phyloP scores from a whole-genome alignment of 768 basidiomycete species.

The Pleurotus tuber-regium region DNA sequence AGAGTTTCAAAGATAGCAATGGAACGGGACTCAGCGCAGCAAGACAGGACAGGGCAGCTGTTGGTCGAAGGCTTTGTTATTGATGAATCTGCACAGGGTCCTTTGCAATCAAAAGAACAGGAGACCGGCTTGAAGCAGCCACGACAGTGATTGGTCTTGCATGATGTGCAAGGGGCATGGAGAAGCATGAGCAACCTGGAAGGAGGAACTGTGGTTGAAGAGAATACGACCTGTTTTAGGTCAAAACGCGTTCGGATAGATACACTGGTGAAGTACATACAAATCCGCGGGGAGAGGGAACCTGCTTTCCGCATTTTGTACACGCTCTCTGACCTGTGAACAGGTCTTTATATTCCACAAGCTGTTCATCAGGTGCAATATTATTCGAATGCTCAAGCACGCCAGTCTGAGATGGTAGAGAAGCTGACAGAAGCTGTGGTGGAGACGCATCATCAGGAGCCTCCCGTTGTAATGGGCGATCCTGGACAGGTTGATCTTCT shows the following conservation, averaged over 20 bases:
- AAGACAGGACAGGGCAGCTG: conserved; percentile 34
- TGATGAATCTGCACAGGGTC: too few species aligned
- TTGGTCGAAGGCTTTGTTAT: conserved; percentile 25
- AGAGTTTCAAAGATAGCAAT: conserved; percentile 51
- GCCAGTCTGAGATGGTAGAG: neutral
- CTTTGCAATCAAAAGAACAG: conserved; percentile 42
- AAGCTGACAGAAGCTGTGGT: too few species aligned
- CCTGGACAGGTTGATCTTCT: conserved; percentile 14
- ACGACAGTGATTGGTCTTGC: conserved; percentile 44
- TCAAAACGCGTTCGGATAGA: neutral
- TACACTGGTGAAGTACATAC: conserved; percentile 28
- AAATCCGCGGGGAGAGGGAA: conserved; percentile 39
- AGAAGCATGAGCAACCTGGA: conserved; percentile 32
- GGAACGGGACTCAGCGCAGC: conserved; percentile 46
- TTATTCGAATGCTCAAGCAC: conserved; percentile 5
- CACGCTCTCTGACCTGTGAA: conserved; percentile 37
- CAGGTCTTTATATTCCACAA: conserved; percentile 30
- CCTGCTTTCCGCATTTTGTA: conserved; percentile 30
- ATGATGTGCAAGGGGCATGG: conserved; percentile 41
- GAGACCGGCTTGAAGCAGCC: conserved; percentile 41
- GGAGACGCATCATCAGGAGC: too few species aligned
- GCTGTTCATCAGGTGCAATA: conserved; percentile 28
- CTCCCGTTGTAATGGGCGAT: neutral
- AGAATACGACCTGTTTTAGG: conserved; percentile 25
- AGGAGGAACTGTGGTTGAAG: conserved; percentile 21